Percentiles rank a stretch among this genome's conserved stretches.
These are phyloP conservation scores for Perkinsus olseni DNA, from an alignment of 169 alveolate species.

Conservation along the genomic window DNA sequence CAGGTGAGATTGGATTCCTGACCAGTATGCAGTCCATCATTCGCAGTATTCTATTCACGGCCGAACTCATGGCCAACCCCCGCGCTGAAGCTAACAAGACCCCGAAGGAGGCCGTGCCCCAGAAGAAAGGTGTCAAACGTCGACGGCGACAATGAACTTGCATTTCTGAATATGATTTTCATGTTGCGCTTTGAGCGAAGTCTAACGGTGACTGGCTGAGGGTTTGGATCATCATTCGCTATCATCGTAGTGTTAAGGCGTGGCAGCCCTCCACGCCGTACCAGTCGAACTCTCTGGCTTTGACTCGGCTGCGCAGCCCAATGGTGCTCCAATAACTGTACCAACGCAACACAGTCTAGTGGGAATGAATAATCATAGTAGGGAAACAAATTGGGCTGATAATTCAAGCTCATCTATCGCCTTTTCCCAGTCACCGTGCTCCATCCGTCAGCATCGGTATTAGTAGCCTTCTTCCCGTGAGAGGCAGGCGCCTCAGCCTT, in stretches of 20 bases:
- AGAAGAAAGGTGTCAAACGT: not conserved
- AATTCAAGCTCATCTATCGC: not conserved
- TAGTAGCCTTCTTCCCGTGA: not conserved
- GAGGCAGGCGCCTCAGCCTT: not conserved
- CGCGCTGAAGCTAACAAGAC: not conserved
- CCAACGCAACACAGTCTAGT: not conserved
- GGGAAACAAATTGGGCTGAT: not conserved
- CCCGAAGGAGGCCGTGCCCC: not conserved
- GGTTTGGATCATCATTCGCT: no score
- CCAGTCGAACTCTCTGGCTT: no score
- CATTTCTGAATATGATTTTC: not conserved
- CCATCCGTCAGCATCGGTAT: not conserved
- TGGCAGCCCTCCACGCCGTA: no score
- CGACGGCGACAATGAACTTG: not conserved
- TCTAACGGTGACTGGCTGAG: no score
- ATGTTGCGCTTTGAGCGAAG: not conserved
- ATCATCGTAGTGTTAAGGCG: no score
- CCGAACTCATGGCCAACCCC: not conserved
- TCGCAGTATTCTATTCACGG: not conserved
- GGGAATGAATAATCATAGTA: not conserved
- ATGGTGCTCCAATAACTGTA: not conserved
- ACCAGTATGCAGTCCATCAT: not conserved
- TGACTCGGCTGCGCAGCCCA: not conserved
- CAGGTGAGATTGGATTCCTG: not conserved
- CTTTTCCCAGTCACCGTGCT: not conserved